Base-by-base conservation (phyloP, 805 yeast genomes). In the Myxozyma neotropica region DNA sequence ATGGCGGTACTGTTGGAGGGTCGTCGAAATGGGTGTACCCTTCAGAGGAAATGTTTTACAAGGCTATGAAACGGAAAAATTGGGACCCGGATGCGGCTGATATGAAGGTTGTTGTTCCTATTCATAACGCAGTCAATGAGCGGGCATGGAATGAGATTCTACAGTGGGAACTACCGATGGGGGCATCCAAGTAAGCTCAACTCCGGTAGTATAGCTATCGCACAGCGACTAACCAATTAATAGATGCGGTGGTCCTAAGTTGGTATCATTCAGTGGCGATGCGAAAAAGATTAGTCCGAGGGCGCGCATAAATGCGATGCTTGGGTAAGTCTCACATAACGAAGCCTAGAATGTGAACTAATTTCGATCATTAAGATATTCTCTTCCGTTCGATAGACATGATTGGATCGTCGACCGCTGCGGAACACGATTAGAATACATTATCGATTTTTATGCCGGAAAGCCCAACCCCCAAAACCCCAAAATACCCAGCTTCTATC, bases 71-170 rank as follows among this genome's bases (percentile, higher is more conserved):
- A 67, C 82, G 98, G 50, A 93, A 93, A 70, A 82, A 89, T 58
- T 89, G 96, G 91, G 80, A 85, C 53, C 97, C 98, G 1, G 76
- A 83, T 10, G 87, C 87, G 0, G 72, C 75, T 6, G 97, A 92
- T 70, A 93, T 93, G 99, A 77, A 83, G 64, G 83, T 93, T 0
- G 89, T 93, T 17, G 96, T 93, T 2, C 98, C 98, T 0, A 87
- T 93, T 44, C 99, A 93, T 72, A 93, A 93, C 70, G 84, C 88
- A 40, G 97, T 93, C 35, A 93, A 93, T 72, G 99, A 93, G 73
- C 76, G 89, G 61, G 96, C 96, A 2, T 93, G 99, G 99, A 73
- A 73, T 54, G 90, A 88, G 70, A 90, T 93, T 35, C 72, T 83
- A 69, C 74, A 80, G 66, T 93, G 99, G 99, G 99, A 93, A 71